Evolutionary conservation across 805 yeast genomes (phyloP).

Genomic region (Wickerhamomyces silvicola): DNA sequence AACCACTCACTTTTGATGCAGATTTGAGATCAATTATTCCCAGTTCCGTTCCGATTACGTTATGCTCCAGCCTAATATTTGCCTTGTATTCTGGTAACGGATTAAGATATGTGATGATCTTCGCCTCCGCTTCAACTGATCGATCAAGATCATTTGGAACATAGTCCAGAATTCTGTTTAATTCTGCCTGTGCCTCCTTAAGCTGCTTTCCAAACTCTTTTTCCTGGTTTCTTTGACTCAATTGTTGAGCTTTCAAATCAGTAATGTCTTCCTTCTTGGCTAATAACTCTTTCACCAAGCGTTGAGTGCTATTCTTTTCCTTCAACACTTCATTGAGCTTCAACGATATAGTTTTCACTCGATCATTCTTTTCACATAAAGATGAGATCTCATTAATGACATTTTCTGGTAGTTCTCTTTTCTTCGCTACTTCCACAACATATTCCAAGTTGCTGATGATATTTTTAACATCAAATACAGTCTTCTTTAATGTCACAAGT

Average conservation of each 20-base stretch:
- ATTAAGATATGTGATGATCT: conserved; percentile 48
- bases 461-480: conserved; percentile 29
- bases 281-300: conserved; percentile 19
- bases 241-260: conserved; percentile 9
- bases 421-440: conserved; percentile 24
- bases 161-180: conserved; percentile 36
- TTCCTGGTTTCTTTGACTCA: conserved; percentile 13
- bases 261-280: conserved; percentile 11
- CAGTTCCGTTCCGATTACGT: conserved; percentile 59
- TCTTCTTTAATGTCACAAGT: conserved; percentile 18
- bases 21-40: conserved; percentile 61
- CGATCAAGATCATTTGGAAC: conserved; percentile 61
- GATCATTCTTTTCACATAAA: conserved; percentile 23
- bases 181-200: conserved; percentile 27
- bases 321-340: conserved; percentile 24
- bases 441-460: conserved; percentile 23
- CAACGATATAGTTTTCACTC: conserved; percentile 14
- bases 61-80: conserved; percentile 46
- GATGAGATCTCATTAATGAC: conserved; percentile 20
- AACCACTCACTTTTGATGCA: conserved; percentile 73
- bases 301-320: conserved; percentile 24
- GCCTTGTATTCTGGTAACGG: conserved; percentile 23
- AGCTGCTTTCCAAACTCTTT: conserved; percentile 14
- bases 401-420: conserved; percentile 23
- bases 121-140: conserved; percentile 36